Conservation (phyloP, 805 yeast species). For the Barnettozyma wickerhamii region DNA sequence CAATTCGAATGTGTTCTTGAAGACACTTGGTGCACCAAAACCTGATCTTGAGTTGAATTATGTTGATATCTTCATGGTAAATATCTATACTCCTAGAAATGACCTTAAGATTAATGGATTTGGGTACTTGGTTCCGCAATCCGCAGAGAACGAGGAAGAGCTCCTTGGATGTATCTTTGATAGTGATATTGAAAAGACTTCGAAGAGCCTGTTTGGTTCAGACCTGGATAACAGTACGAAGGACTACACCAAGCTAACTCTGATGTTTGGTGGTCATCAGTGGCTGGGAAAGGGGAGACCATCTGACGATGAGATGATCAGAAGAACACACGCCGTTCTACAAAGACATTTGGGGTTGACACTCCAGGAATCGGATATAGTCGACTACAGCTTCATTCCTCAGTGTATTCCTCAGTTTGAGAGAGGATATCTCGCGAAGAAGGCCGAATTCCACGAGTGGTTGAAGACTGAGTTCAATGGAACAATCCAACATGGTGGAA, state of each 20-base stretch:
- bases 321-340: slow-evolving; percentile 35
- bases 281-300: slow-evolving; percentile 3
- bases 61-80: slow-evolving; percentile 57
- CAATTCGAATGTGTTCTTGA: slow-evolving; percentile 38
- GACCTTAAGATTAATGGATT: slow-evolving; percentile 59
- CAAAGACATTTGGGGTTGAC: slow-evolving; percentile 34
- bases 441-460: slow-evolving; percentile 30
- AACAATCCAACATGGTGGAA: slow-evolving; percentile 65
- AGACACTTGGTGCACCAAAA: slow-evolving; percentile 4
- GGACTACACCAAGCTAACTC: slow-evolving; percentile 67
- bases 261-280: slow-evolving; percentile 85
- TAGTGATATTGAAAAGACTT: slow-evolving; percentile 69
- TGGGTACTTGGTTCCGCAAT: slow-evolving; percentile 79
- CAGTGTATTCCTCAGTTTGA: slow-evolving; percentile 77
- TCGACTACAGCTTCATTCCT: slow-evolving; percentile 37
- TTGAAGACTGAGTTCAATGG: slow-evolving; percentile 33
- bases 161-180: slow-evolving; percentile 88
- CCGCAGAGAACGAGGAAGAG: slow-evolving; percentile 42
- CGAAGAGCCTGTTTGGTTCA: slow-evolving; percentile 28
- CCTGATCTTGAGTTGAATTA: slow-evolving; percentile 19
- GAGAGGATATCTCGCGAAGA: slow-evolving; percentile 58
- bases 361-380: slow-evolving; percentile 20
- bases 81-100: slow-evolving; percentile 52
- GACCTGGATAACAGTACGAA: slow-evolving; percentile 11
- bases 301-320: slow-evolving; percentile 20